These are phyloP conservation scores for Alternaria arbusti DNA, from an alignment of 2,329 filamentous ascomycete genomes.

Conservation along the genomic window DNA sequence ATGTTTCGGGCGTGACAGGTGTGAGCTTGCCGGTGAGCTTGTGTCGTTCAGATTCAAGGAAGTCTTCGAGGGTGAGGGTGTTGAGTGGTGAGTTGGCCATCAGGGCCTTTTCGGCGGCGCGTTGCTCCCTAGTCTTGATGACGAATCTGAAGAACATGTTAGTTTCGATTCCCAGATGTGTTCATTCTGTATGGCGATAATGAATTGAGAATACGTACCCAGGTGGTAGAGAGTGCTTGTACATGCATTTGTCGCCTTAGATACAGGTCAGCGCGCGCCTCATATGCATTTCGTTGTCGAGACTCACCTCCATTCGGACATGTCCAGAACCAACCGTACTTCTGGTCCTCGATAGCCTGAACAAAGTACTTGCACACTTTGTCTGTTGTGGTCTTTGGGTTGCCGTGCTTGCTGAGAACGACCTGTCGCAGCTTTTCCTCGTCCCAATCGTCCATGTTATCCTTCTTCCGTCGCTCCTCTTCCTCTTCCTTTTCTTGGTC, in stretches of 20 bases:
- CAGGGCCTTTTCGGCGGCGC: conserved; percentile 91
- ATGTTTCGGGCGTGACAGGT: conserved; percentile 89
- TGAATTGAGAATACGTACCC: conserved; percentile 68
- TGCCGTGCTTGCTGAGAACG: conserved; percentile 94
- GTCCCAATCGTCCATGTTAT: conserved; percentile 96
- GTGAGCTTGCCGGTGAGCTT: conserved; percentile 92
- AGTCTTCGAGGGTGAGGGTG: conserved; percentile 95
- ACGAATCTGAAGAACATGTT: conserved; percentile 70
- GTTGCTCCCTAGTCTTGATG: conserved; percentile 96
- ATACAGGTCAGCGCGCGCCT: background rate
- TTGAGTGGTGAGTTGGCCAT: conserved; percentile 95
- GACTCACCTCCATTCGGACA: conserved; percentile 81
- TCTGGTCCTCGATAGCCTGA: conserved; percentile 94
- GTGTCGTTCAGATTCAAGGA: conserved; percentile 93
- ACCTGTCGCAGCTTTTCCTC: conserved; percentile 93
- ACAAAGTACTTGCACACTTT: conserved; percentile 99
- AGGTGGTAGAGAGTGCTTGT: conserved; percentile 91
- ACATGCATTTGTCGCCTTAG: conserved; percentile 91
- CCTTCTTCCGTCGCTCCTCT: conserved; percentile 79
- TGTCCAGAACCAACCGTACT: conserved; percentile 99
- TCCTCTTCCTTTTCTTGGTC: conserved; percentile 74
- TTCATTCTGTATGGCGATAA: background rate
- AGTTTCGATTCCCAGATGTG: conserved; percentile 5
- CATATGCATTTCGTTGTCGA: background rate
- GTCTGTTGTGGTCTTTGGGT: conserved; percentile 92